Conservation (phyloP, 2,329 filamentous ascomycete genomes). For the Fonsecaea erecta region DNA sequence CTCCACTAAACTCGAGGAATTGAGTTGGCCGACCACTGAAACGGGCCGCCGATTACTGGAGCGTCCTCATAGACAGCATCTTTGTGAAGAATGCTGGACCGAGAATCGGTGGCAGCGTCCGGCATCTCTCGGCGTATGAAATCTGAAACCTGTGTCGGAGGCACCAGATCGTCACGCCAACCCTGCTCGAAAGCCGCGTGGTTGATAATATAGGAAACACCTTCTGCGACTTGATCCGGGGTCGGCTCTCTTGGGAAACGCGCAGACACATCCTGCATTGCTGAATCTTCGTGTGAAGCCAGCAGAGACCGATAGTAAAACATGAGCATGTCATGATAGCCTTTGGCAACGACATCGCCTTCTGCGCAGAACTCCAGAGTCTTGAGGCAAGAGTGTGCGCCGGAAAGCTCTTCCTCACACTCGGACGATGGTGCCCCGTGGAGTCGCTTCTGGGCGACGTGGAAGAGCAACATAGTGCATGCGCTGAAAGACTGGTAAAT, state of each 20-base stretch:
- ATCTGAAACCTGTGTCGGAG: neutral
- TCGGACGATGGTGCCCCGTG: neutral
- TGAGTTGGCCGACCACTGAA: neutral
- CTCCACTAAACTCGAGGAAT: neutral
- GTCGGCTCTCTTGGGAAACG: neutral
- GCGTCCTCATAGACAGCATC: neutral
- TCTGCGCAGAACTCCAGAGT: slow-evolving; percentile 1
- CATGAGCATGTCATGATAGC: slow-evolving; percentile 2
- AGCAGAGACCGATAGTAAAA: slow-evolving; percentile 8
- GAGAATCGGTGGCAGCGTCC: neutral
- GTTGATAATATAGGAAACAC: neutral
- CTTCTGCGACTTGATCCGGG: neutral
- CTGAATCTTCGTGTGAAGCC: neutral
- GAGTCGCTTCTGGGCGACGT: slow-evolving; percentile 9
- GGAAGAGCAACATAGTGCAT: slow-evolving; percentile 8
- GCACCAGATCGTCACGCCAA: neutral
- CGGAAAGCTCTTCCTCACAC: slow-evolving; percentile 9
- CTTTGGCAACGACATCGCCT: slow-evolving; percentile 7
- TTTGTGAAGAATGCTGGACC: neutral
- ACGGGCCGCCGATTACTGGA: neutral
- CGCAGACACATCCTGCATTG: neutral
- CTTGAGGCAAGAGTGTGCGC: neutral
- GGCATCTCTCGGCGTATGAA: neutral
- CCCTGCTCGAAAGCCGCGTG: neutral
- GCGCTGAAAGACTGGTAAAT: slow-evolving; percentile 14